phyloP scores from a whole-genome alignment of 2,329 filamentous ascomycete genomes.

The Tolypocladium sp. region DNA sequence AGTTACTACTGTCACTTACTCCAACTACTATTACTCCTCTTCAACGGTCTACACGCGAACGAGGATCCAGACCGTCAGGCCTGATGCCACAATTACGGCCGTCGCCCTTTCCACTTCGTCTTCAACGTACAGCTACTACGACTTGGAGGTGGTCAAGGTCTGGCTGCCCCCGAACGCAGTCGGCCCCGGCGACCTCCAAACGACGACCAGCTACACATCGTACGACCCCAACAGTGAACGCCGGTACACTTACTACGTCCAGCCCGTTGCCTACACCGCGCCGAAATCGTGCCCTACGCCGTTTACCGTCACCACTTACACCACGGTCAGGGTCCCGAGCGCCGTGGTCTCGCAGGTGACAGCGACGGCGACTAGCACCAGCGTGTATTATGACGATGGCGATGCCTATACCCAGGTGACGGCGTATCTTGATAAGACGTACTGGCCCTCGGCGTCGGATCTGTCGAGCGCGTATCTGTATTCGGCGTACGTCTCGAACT shows the following conservation, averaged over 20 bases:
- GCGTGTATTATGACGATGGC: slow-evolving; percentile 1
- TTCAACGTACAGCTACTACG: not conserved
- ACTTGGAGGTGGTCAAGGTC: not conserved
- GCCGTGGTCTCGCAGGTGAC: slow-evolving; percentile 4
- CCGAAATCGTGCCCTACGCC: slow-evolving; percentile 16
- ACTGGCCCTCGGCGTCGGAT: not conserved
- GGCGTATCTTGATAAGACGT: slow-evolving; percentile 6
- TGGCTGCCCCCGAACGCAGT: not conserved
- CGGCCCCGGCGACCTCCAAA: not conserved
- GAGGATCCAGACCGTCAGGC: not conserved
- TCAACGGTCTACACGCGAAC: not conserved
- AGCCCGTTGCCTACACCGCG: slow-evolving; percentile 13
- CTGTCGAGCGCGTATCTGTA: slow-evolving; percentile 5
- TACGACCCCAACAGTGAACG: not conserved
- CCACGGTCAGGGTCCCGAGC: slow-evolving; percentile 4
- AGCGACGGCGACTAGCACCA: slow-evolving; percentile 2
- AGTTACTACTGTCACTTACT: not conserved
- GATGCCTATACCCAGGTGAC: slow-evolving; percentile 7
- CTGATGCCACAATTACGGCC: not conserved
- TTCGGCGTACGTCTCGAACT: slow-evolving; percentile 10
- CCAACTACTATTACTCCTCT: not conserved
- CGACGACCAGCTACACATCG: not conserved
- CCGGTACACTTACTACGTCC: slow-evolving; percentile 8
- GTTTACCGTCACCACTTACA: slow-evolving; percentile 13
- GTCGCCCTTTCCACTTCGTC: not conserved